Conservation (phyloP, 257 asterid genomes). For the Solanum dulcamara region DNA sequence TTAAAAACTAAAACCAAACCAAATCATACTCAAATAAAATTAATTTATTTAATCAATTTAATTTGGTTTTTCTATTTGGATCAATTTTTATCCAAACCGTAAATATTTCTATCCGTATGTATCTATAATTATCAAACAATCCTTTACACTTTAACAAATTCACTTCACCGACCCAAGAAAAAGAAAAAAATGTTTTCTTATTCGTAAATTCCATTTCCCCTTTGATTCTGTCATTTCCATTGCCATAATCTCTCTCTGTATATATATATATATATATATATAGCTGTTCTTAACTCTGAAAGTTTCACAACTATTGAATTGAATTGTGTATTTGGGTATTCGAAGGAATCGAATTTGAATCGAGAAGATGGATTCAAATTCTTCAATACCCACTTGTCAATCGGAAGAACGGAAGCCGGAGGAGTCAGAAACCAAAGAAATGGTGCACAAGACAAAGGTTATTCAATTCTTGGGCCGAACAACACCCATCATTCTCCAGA, state of each 20-base stretch:
- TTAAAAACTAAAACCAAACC: no score
- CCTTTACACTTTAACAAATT: not conserved
- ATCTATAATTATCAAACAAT: not conserved
- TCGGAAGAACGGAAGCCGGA: not conserved
- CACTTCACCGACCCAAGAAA: not conserved
- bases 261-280: not conserved
- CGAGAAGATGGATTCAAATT: not conserved
- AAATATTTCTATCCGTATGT: no score
- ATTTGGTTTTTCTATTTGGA: no score
- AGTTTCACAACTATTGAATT: not conserved
- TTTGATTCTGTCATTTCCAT: not conserved
- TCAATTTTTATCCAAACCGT: no score
- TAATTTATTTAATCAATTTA: no score
- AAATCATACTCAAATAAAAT: no score
- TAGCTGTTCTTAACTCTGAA: not conserved
- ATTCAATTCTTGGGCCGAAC: conserved; percentile 78
- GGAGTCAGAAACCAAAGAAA: conserved; percentile 32
- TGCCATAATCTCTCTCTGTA: not conserved
- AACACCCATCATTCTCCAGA: conserved; percentile 75
- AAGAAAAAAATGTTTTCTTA: not conserved
- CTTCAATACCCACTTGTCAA: not conserved
- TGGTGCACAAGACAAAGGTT: conserved; percentile 59
- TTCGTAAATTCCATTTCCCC: not conserved
- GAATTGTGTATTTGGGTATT: not conserved
- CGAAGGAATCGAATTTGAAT: not conserved